phyloP scores from a whole-genome alignment of 345 rosid genomes.

The Euclidium syriacum region DNA sequence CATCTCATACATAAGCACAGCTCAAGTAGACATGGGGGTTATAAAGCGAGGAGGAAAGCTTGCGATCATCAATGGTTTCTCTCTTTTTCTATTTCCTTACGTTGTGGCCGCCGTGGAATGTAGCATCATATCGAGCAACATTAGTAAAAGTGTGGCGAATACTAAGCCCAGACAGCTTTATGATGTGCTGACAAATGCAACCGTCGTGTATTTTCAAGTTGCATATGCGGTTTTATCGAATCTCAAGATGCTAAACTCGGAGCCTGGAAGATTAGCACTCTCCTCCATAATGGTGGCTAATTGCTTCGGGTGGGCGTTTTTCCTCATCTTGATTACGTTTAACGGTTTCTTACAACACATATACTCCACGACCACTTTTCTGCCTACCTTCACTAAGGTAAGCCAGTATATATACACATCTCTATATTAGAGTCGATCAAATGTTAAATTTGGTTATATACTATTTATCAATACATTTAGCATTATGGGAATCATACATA shows the following conservation, averaged over 20 bases:
- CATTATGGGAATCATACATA: background rate
- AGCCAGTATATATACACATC: background rate
- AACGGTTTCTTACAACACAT: background rate
- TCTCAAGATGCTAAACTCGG: conserved; percentile 39
- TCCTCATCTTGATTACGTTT: background rate
- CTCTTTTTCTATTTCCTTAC: conserved; percentile 24
- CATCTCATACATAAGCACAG: conserved; percentile 27
- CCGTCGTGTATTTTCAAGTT: conserved; percentile 28
- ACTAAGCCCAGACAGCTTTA: background rate
- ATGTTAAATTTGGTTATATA: too few relatives aligned
- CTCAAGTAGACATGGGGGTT: conserved; percentile 25
- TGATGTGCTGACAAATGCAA: background rate
- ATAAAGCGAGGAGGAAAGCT: conserved; percentile 30
- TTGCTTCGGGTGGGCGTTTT: conserved; percentile 7
- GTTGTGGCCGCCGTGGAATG: background rate
- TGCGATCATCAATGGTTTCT: conserved; percentile 29
- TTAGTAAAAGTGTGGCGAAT: conserved; percentile 8
- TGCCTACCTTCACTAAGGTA: conserved; percentile 13
- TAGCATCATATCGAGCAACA: background rate
- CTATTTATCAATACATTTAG: too few relatives aligned
- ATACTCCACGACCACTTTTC: background rate
- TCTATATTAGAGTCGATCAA: too few relatives aligned
- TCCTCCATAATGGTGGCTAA: conserved; percentile 33
- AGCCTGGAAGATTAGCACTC: conserved; percentile 38
- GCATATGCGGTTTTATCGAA: conserved; percentile 25